Base-by-base conservation (phyloP, 306 rosid genomes). In the Quillaja saponaria region DNA sequence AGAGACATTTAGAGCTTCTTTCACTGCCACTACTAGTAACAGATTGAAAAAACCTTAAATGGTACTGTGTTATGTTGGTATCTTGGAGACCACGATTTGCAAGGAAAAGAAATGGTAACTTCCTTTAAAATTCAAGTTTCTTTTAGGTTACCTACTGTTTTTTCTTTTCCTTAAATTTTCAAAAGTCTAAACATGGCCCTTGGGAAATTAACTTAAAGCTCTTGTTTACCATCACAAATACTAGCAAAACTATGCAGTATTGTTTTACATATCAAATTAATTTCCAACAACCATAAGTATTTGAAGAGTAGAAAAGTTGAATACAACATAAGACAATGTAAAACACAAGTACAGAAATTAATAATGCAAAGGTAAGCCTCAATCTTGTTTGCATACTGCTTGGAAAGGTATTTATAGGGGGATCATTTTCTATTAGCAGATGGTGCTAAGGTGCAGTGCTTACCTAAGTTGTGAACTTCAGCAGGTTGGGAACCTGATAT, bases 381-480 rank as follows among this genome's bases (percentile, higher is more conserved):
- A 21, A 39, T 33, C 25, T 34, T 55, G 34, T 49, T 48, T 57
- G 18, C 21, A 49, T 61, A 25, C 44, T 34, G 60, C 45, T 53
- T 53, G 44, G 71, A 14, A 18, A 45, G 20, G 49, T 38, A 11
- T 39, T 64, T 34, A 20, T 19, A 55, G 41, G 6, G 20, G 25
- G 58, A 61, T 33, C 19, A 67, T 58, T 16, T 14, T 37, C 20
- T 2, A 40, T n/a, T 7, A 39, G 67, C 39, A 37, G 7, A 62
- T 38, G 28, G 47, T 55, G 56, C 45, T 20, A 49, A 45, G 49
- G 20, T 34, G n/a, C 14, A 4, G 39, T 21, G 63, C 88, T 53
- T 78, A 88, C 98, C 95, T 74, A 92, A 73, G 80, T 86, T 92
- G 48, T 75, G 84, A 64, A 86, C 96, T 79, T 92, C 96, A 60